Base-by-base conservation (phyloP, 805 yeast genomes). In the Starmerella bombi region DNA sequence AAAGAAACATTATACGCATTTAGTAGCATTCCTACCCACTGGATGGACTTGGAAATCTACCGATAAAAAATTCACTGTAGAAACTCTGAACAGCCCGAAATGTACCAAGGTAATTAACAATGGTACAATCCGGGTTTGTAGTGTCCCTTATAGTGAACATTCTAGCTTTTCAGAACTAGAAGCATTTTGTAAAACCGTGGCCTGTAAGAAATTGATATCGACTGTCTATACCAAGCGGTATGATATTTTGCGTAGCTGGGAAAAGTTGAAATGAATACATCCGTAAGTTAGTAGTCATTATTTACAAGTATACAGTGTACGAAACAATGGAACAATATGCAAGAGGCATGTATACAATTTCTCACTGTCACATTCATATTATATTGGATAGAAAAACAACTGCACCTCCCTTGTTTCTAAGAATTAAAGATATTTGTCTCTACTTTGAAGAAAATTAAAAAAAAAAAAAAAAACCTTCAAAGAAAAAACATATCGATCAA, bases 141-240 rank as follows among this genome's bases (percentile, higher is more conserved):
- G 70, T 9, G 71, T 86, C 1, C 97, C 98, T 0, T 91, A 91
- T 54, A 79, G 93, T 53, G 98, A 91, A 55, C 98, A 91, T 61
- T 83, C 94, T 9, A 82, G 94, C 42, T 88, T 76, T 52, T 63
- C 80, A 29, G 98, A 91, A 53, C 64, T 91, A 29, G 67, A 77
- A 10, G 67, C 69, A 40, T 82, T 88, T 54, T 71, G 78, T 18
- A 61, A 70, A 2, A 59, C 68, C 18, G 50, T 83, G 31, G 58
- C 68, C 6, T 69, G 74, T 48, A 59, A 60, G 0, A 53, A 65
- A 31, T 70, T 83, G 12, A 73, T 85, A 7, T 91, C 96, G 0
- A 91, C 98, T 0, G 98, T 88, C 4, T 54, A 58, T 30, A 52
- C 50, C 34, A 33, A 47, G 45, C 19, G 46, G 41, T 31, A 40